Conservation (phyloP, 306 rosid species). For the Castanopsis chinensis region DNA sequence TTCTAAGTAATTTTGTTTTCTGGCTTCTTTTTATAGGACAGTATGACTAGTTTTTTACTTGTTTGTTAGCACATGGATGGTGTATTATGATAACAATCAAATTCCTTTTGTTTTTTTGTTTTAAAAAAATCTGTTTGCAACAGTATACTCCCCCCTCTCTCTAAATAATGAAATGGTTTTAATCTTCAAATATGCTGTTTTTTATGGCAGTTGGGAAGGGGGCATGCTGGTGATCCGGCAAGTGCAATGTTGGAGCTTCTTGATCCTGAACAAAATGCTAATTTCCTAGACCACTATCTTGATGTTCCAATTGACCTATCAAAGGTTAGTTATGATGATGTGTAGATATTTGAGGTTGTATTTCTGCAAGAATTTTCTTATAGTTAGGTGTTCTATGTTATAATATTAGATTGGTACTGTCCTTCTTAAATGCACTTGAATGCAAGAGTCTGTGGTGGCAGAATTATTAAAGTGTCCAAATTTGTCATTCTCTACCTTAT, state of each 20-base stretch:
- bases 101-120: not conserved
- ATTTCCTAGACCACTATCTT: conserved; percentile 97
- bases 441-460: too few species aligned
- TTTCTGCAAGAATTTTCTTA: conserved; percentile 6
- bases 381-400: not conserved
- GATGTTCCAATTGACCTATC: conserved; percentile 97
- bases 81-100: not conserved
- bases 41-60: conserved; percentile 11
- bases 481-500: not conserved
- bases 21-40: not conserved
- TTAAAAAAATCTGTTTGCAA: not conserved
- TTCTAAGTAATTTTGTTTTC: conserved; percentile 12
- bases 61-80: not conserved
- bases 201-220: conserved; percentile 87
- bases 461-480: not conserved
- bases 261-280: conserved; percentile 99
- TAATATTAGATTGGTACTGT: not conserved
- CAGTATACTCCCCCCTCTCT: not conserved
- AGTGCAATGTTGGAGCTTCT: conserved; percentile 99
- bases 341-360: conserved; percentile 5
- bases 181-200: conserved; percentile 18
- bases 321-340: conserved; percentile 58
- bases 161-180: conserved; percentile 3
- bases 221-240: conserved; percentile 99
- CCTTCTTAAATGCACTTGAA: not conserved